Base-by-base conservation (phyloP, 768 basidiomycete genomes). In the Rossbeevera mucosa region DNA sequence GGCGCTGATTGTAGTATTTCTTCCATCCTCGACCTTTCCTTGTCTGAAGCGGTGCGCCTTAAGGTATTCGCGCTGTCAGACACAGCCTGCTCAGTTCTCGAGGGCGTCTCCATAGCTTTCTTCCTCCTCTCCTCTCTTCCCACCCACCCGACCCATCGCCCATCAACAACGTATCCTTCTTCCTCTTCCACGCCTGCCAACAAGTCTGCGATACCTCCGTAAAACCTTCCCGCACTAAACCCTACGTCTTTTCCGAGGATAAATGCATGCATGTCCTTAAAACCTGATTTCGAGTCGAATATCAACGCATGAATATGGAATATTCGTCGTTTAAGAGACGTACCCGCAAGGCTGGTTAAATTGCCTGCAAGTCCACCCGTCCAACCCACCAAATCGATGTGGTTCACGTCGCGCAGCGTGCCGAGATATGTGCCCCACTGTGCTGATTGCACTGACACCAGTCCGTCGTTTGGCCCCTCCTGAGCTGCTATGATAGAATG, bases 341-440 rank as follows among this genome's bases (percentile, higher is more conserved):
- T 40, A 50, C 62, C 59, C 44, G 65, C 59, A 40, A 65, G 45
- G n/a, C 58, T 57, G 14, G 57, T 62, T 36, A 66, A 46, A 47
- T 61, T 68, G 13, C 58, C 64, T 28, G 66, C 62, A 22, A 66
- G 51, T 16, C 65, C 65, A 44, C 64, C 65, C 46, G 92, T 86
- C 95, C 94, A 97, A 6, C 94, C 93, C 11, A 96, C 91, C 31
- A 91, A 80, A 64, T 92, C 91, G 30, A 95, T 80, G 65, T 99
- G 96, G 61, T 91, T 95, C 14, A 96, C 96, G 51, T 88, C 79
- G 31, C 81, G 77, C 18, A 99, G 74, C 2, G 95, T 98, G n/a
- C 94, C 96, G 47, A 91, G 80, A 65, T 98, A 97, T 16, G 86
- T 92, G 31, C 96, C 96, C 93, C 94, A 95, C 76, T 85, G 83